Evolutionary conservation across 2,329 filamentous ascomycete species (phyloP).

Genomic region (Trichoderma breve): DNA sequence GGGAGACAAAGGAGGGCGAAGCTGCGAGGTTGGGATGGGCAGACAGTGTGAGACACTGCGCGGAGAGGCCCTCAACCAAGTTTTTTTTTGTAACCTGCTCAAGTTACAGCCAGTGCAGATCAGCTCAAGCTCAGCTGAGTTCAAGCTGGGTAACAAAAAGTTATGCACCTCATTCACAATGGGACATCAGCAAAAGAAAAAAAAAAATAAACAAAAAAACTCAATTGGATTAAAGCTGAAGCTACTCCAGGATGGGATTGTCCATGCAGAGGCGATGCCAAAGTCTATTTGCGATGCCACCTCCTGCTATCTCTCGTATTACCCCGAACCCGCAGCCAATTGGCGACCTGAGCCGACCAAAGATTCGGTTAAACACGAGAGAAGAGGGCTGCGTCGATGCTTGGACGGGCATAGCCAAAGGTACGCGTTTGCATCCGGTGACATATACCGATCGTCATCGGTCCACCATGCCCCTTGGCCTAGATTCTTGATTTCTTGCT

Average conservation of each 20-base stretch:
- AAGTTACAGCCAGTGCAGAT: neutral
- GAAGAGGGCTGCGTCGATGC: neutral
- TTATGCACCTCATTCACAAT: neutral
- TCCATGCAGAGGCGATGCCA: neutral
- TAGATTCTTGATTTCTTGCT: neutral
- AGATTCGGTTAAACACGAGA: constrained; percentile 8
- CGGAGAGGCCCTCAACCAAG: neutral
- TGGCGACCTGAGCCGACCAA: neutral
- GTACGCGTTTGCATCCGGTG: neutral
- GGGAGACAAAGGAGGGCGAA: neutral
- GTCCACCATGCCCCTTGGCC: neutral
- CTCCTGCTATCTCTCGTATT: constrained; percentile 4
- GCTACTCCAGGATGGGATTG: neutral
- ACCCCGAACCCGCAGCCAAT: neutral
- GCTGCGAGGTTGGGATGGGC: constrained; percentile 14
- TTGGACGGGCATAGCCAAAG: neutral
- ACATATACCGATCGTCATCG: constrained; percentile 14
- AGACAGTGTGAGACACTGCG: constrained; percentile 17
- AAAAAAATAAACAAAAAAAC: neutral
- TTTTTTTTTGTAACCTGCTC: neutral
- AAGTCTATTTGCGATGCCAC: constrained; percentile 6
- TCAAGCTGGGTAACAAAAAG: neutral
- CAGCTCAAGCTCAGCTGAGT: neutral
- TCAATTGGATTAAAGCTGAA: neutral
- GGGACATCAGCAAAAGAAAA: neutral